A percentile compares a stretch with the other conserved stretches of the same genome.
Evolutionary conservation across 2,329 filamentous ascomycete species (phyloP).

Genomic region (Hypoxylon sp.): DNA sequence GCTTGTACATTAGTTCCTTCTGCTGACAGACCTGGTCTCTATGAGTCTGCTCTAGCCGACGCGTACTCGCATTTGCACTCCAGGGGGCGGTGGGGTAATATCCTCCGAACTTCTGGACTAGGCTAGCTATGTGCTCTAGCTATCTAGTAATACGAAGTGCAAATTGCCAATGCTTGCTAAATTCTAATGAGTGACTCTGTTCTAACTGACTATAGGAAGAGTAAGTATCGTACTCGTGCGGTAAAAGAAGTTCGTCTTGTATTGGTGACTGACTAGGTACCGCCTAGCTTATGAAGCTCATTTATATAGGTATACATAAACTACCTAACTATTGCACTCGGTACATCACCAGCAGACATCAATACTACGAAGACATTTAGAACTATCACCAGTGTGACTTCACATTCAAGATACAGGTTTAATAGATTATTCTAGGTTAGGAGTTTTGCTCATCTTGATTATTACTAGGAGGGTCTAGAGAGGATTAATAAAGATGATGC

Average conservation of each 20-base stretch:
- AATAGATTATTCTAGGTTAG: too few relatives aligned
- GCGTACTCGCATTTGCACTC: constrained; percentile 30
- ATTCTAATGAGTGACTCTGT: not conserved
- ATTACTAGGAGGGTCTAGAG: too few relatives aligned
- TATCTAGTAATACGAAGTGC: constrained; percentile 44
- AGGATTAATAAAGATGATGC: not conserved
- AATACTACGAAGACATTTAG: too few relatives aligned
- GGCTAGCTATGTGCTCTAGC: constrained; percentile 34
- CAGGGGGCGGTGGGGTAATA: constrained; percentile 36
- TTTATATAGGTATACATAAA: not conserved
- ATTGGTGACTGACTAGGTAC: not conserved
- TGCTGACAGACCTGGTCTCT: constrained; percentile 37
- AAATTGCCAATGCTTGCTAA: constrained; percentile 21
- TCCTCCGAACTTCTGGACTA: constrained; percentile 29
- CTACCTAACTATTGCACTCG: too few relatives aligned
- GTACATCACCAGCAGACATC: too few relatives aligned
- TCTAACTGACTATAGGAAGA: not conserved
- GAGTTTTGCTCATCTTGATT: too few relatives aligned
- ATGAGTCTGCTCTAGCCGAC: constrained; percentile 20
- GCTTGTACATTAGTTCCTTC: constrained; percentile 48
- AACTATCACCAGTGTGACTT: too few relatives aligned
- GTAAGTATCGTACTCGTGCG: not conserved
- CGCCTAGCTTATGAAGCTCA: not conserved
- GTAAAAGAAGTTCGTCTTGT: not conserved
- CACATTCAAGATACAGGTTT: too few relatives aligned